Base-by-base conservation (phyloP, 331 rosid genomes). In the Pyrus hybrid region DNA sequence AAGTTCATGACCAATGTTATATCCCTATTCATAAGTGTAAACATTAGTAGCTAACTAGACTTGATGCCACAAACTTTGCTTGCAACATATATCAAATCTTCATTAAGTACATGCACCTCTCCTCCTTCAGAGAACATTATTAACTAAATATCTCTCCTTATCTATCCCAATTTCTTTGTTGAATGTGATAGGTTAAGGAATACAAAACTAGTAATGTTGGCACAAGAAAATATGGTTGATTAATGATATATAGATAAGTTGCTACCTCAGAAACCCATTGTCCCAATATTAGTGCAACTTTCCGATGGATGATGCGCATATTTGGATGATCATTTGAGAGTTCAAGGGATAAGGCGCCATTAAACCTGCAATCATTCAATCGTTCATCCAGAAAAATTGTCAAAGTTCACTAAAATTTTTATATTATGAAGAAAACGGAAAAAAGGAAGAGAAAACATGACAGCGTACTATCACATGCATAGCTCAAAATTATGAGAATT, bases 221-320 rank as follows among this genome's bases (percentile, higher is more conserved):
- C 61, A 13, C 13, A 26, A 28, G 43, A 70, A 70, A 30, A 11
- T 53, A 28, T 18, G 74, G 22, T 4, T 70, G 12, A 18, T 28
- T 70, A 16, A 1, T 63, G 37, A 29, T 28, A 6, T 7, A 63
- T 13, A 7, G 21, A 63, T 7, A 63, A 1, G 2, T 28, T 25
- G 66, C 23, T 90, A 94, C 98, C 97, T 94, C 98, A 77, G 98
- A 94, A 67, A 94, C 98, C 98, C 98, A 94, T 77, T 94, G 98
- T 67, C 98, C 98, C 87, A 94, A 80, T 70, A 94, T 84, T 64
- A 94, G 76, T 58, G 96, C 98, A 81, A 94, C 95, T 88, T 88
- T 94, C 68, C 97, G 96, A 76, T 87, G 96, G 81, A 94, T 90
- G 77, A 94, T 86, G 61, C 87, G 89, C 89, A 86, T 71, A 82